These are phyloP conservation scores for Cylindrotheca closterium DNA, from an alignment of 108 stramenopile genomes.

Conservation along the genomic window DNA sequence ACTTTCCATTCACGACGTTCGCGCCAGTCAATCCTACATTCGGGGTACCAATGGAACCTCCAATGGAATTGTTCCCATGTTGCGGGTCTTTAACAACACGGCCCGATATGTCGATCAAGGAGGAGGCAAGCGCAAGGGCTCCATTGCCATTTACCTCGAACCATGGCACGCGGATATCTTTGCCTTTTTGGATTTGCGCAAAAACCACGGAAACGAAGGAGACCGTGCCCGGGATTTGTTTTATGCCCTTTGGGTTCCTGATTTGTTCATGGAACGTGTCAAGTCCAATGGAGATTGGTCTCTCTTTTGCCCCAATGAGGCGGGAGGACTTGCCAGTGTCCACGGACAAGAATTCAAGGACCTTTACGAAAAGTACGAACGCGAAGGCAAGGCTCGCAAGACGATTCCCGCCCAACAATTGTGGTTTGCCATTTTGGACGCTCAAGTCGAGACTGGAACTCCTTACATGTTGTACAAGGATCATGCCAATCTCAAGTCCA, in stretches of 20 bases:
- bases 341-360: slow-evolving; percentile 91
- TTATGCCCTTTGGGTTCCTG: slow-evolving; percentile 98
- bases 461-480: slow-evolving; percentile 99
- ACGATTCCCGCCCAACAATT: slow-evolving; percentile 95
- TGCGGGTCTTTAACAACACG: slow-evolving; percentile 99
- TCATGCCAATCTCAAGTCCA: slow-evolving; percentile 96
- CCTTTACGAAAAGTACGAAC: slow-evolving; percentile 95
- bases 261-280: slow-evolving; percentile 99
- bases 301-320: slow-evolving; percentile 97
- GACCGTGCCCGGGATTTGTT: slow-evolving; percentile 97
- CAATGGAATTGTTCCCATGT: slow-evolving; percentile 99
- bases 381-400: slow-evolving; percentile 87
- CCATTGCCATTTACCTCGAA: slow-evolving; percentile 98
- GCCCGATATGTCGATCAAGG: slow-evolving; percentile 99
- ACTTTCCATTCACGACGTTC: slow-evolving; percentile 92
- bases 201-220: slow-evolving; percentile 99
- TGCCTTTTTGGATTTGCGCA: slow-evolving; percentile 93
- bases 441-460: slow-evolving; percentile 99
- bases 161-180: slow-evolving; percentile 99
- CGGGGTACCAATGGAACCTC: slow-evolving; percentile 97
- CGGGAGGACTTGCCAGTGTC: slow-evolving; percentile 90
- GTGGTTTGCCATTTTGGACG: slow-evolving; percentile 98
- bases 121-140: slow-evolving; percentile 98
- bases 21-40: slow-evolving; percentile 93
- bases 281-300: slow-evolving; percentile 92